These are phyloP conservation scores for Tetracladium setigerum DNA, from an alignment of 495 filamentous ascomycete genomes.

Conservation along the genomic window DNA sequence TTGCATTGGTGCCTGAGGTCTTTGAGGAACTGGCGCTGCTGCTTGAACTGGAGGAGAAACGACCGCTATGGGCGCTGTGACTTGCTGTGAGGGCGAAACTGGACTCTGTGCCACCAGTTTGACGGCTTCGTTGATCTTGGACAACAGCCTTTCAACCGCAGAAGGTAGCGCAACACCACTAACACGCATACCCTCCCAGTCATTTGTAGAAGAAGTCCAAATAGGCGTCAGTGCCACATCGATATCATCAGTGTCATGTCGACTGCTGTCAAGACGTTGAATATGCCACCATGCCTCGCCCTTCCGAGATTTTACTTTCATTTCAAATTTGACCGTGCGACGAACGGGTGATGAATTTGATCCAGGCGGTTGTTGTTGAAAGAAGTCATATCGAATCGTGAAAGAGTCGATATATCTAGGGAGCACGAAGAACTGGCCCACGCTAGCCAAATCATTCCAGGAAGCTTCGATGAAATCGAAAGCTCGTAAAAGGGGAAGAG, in stretches of 20 bases:
- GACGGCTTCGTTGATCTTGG: conserved; percentile 18
- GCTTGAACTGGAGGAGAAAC: neutral
- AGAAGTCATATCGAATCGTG: conserved; percentile 36
- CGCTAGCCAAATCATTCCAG: conserved; percentile 30
- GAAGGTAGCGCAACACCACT: conserved; percentile 13
- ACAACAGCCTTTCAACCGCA: conserved; percentile 13
- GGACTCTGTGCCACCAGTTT: neutral
- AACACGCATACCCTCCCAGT: conserved; percentile 17
- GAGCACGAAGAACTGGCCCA: conserved; percentile 33
- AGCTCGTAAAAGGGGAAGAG: conserved; percentile 61
- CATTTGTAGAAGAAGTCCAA: conserved; percentile 13
- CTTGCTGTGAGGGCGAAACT: neutral
- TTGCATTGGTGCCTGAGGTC: neutral
- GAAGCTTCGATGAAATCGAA: conserved; percentile 47
- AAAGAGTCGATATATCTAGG: conserved; percentile 40
- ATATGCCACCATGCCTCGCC: conserved; percentile 34
- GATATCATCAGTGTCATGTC: conserved; percentile 12
- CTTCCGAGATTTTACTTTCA: conserved; percentile 26
- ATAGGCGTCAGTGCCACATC: conserved; percentile 13
- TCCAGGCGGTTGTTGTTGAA: conserved; percentile 7
- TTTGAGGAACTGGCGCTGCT: neutral
- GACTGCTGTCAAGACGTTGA: conserved; percentile 4
- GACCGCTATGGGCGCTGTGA: neutral
- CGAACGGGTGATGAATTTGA: neutral
- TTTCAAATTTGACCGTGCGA: conserved; percentile 29